Evolutionary conservation across 2,329 filamentous ascomycete species (phyloP).

Genomic region (Xylaria multiplex): DNA sequence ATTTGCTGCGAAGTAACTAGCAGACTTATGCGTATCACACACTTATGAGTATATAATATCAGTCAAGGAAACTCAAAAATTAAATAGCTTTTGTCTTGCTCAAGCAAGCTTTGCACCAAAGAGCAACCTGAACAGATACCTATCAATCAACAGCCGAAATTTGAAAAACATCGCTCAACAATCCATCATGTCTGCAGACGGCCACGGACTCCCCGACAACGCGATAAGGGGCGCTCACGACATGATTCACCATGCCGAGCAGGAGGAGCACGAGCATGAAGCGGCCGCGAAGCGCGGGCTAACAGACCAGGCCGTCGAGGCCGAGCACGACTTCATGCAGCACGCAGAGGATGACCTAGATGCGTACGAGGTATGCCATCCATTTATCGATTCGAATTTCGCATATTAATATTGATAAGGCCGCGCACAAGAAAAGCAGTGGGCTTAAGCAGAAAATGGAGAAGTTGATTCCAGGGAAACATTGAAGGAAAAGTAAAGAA

Average conservation of each 20-base stretch:
- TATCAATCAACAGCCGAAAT: constrained; percentile 2
- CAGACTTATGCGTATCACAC: neutral
- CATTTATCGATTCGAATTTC: neutral
- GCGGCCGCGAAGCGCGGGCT: constrained; percentile 45
- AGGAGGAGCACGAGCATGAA: constrained; percentile 48
- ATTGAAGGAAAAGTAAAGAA: constrained; percentile 33
- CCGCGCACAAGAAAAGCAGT: constrained; percentile 27
- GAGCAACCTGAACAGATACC: neutral
- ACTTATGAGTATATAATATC: constrained; percentile 20
- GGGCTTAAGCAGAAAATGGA: constrained; percentile 44
- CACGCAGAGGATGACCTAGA: constrained; percentile 44
- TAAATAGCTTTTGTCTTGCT: neutral
- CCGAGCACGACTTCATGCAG: constrained; percentile 47
- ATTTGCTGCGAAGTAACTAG: constrained; percentile 16
- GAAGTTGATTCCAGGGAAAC: constrained; percentile 44
- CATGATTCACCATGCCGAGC: constrained; percentile 49
- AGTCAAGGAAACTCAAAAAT: constrained; percentile 5
- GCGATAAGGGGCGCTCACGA: constrained; percentile 44
- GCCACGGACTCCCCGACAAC: constrained; percentile 45
- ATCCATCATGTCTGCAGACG: constrained; percentile 45
- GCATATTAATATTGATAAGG: constrained; percentile 8
- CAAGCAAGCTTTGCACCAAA: neutral
- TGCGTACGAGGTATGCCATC: constrained; percentile 37
- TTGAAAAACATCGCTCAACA: neutral
- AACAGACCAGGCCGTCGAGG: constrained; percentile 44